A percentile compares a stretch with the other conserved stretches of the same genome.
Conservation (phyloP, 495 filamentous ascomycete species). For the Cryomyces antarcticus region DNA sequence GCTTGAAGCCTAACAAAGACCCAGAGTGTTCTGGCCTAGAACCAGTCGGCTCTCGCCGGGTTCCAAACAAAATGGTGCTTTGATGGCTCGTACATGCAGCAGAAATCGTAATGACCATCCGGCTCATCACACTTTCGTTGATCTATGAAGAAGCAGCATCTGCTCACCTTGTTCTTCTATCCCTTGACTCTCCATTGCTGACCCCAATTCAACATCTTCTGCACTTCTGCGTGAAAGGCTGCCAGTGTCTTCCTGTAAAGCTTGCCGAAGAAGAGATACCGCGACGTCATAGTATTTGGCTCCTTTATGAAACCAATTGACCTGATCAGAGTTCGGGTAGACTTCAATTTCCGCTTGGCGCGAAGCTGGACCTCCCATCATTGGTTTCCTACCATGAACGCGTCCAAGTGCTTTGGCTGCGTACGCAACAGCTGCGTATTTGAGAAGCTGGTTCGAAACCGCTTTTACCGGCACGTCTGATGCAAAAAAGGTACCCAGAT, state of each 20-base stretch:
- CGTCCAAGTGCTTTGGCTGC: slow-evolving; percentile 41
- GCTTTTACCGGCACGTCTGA: slow-evolving; percentile 37
- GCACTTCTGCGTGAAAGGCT: no score
- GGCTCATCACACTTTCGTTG: no score
- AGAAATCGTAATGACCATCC: no score
- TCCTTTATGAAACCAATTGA: slow-evolving; percentile 35
- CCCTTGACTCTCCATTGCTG: no score
- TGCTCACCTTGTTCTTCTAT: no score
- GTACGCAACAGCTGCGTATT: slow-evolving; percentile 39
- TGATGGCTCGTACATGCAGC: no score
- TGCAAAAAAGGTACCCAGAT: slow-evolving; percentile 37
- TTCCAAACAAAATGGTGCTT: no score
- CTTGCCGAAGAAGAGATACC: slow-evolving; percentile 39
- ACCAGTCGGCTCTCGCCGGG: no score
- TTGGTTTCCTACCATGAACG: slow-evolving; percentile 28
- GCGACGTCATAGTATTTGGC: slow-evolving; percentile 43
- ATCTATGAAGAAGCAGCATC: no score
- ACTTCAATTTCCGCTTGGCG: slow-evolving; percentile 31
- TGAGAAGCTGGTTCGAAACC: slow-evolving; percentile 32
- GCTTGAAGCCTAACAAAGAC: no score
- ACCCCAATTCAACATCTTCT: no score
- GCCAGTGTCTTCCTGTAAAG: slow-evolving; percentile 25
- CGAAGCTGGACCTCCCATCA: slow-evolving; percentile 27
- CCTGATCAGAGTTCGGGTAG: slow-evolving; percentile 25
- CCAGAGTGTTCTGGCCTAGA: no score